Conservation (phyloP, 2,329 filamentous ascomycete genomes). For the Botryotinia globosa region DNA sequence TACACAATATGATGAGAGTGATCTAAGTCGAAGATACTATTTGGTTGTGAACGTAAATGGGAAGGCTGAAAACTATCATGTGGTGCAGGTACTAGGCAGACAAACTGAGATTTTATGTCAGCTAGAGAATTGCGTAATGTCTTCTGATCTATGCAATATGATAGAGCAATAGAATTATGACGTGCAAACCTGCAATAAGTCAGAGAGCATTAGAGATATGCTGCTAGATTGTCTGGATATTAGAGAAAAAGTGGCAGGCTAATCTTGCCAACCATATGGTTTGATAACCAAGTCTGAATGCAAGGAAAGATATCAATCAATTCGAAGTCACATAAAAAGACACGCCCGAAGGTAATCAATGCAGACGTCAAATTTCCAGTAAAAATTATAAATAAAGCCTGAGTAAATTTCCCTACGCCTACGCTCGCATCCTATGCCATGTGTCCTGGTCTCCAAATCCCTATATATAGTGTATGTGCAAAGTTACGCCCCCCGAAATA, state of each 20-base stretch:
- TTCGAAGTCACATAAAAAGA: neutral
- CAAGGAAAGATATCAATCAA: neutral
- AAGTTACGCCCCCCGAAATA: neutral
- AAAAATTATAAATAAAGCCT: neutral
- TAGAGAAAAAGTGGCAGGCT: neutral
- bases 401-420: neutral
- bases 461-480: constrained; percentile 13
- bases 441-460: neutral
- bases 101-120: neutral
- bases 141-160: neutral
- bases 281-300: neutral
- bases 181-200: neutral
- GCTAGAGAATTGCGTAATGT: neutral
- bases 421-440: constrained; percentile 12
- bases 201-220: neutral
- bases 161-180: neutral
- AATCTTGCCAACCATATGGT: neutral
- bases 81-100: neutral
- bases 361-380: neutral
- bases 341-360: neutral
- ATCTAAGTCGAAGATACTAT: neutral
- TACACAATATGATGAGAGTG: neutral
- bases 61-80: neutral
- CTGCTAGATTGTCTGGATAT: neutral
- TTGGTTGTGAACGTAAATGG: neutral